These are phyloP conservation scores for Rhizophagus sp. DNA, from an alignment of 192 early-diverging fungal genomes.

Conservation along the genomic window DNA sequence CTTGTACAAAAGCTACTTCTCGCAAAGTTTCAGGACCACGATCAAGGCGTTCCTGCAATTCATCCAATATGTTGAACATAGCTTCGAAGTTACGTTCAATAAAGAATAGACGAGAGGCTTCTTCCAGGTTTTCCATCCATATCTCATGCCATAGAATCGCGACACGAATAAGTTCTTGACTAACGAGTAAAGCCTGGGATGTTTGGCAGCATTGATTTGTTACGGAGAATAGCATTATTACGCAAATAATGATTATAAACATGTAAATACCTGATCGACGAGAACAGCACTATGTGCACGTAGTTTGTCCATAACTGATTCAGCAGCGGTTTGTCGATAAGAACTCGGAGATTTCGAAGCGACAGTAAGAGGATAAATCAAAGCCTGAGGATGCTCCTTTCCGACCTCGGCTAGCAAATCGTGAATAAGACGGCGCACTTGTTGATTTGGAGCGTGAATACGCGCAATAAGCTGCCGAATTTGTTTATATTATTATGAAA, in stretches of 20 bases:
- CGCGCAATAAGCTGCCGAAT: constrained; percentile 73
- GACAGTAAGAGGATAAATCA: constrained; percentile 96
- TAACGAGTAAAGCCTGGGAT: constrained; percentile 83
- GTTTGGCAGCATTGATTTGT: neutral
- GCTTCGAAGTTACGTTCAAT: constrained; percentile 76
- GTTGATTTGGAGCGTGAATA: constrained; percentile 76
- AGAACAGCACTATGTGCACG: constrained; percentile 75
- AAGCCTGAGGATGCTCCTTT: constrained; percentile 92
- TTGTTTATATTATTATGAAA: too few relatives aligned
- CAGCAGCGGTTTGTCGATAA: constrained; percentile 73
- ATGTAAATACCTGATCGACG: constrained; percentile 74
- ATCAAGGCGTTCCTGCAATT: constrained; percentile 65
- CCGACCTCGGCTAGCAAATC: constrained; percentile 88
- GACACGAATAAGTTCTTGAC: constrained; percentile 95
- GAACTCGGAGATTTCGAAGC: constrained; percentile 88
- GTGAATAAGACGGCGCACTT: constrained; percentile 83
- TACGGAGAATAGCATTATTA: neutral
- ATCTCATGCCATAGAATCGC: constrained; percentile 96
- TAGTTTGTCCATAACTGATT: constrained; percentile 91
- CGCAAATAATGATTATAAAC: neutral
- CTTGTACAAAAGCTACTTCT: constrained; percentile 90
- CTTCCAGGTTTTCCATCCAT: constrained; percentile 95
- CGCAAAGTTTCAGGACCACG: constrained; percentile 84
- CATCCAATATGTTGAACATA: constrained; percentile 86
- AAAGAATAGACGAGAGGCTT: constrained; percentile 81